Evolutionary conservation across 306 rosid species (phyloP), one percentile per base, ranked within the genome.

Genomic region (cucumber (Cucumis sativus)): DNA sequence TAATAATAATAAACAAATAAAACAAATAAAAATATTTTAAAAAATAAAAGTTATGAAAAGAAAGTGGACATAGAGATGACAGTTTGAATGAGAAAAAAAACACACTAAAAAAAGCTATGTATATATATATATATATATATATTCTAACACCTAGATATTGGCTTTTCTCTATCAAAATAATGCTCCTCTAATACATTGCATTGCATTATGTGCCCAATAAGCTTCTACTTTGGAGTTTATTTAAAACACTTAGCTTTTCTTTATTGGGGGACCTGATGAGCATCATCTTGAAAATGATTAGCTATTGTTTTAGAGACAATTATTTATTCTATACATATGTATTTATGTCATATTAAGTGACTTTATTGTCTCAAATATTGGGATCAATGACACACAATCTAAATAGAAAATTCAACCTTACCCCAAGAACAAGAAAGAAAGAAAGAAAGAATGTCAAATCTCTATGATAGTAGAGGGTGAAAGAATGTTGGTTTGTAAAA

Each of bases 81-180:
- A 45, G 82, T 79, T 81, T 79, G 87, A 77, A 79, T 76, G 77
- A 63, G 45, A 54, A 76, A 47, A 76, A 47, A 71, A 71, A 73
- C 79, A 73, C 81, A 52, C 57, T 52, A 21, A 45, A 18, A 18
- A 25, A 69, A 49, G 71, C 57, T 15, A 52, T 52, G 5, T 16
- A 5, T 51, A 45, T 11, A 47, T 47, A 47, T 47, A 47, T 47
- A 47, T 47, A 0, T 47, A 47, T 47, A 47, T 47, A 47, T 47
- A 0, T 47, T 45, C 75, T 30, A n/a, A 68, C 30, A 67, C 51
- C 13, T 77, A 51, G 60, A 72, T 33, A 33, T 54, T 57, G 79
- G 82, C 47, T 51, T 25, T 72, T 23, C 74, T 18, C 15, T n/a
- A 10, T 67, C 4, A 49, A 71, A 71, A 71, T 71, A 71, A 71